phyloP scores from a whole-genome alignment of 1,284 basidiomycete species.

The Vanrija pseudolonga region DNA sequence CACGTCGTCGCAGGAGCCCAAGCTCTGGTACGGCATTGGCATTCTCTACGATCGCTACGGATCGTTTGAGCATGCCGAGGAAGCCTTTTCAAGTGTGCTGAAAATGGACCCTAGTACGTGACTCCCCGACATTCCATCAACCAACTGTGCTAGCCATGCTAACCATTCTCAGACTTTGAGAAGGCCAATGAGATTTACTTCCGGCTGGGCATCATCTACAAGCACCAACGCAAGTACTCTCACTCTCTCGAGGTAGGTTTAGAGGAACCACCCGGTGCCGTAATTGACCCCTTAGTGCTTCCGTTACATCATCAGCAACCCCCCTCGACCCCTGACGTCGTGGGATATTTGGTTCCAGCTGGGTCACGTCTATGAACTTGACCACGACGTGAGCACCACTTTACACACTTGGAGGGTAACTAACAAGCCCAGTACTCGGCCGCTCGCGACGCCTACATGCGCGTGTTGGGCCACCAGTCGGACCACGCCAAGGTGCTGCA shows the following conservation, averaged over 20 bases:
- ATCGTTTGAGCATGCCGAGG: constrained; percentile 96
- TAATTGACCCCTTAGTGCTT: constrained; percentile 60
- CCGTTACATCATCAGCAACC: constrained; percentile 91
- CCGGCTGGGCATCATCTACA: constrained; percentile 97
- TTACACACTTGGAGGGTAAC: not conserved
- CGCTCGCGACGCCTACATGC: constrained; percentile 94
- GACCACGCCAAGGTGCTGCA: constrained; percentile 95
- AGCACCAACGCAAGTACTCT: constrained; percentile 90
- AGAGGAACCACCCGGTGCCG: not conserved
- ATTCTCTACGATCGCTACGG: constrained; percentile 98
- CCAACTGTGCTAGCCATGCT: too few species aligned
- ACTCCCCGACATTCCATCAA: constrained; percentile 13
- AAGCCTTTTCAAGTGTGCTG: constrained; percentile 93
- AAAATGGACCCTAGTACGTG: constrained; percentile 86
- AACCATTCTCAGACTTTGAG: constrained; percentile 70
- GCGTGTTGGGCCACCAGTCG: constrained; percentile 90
- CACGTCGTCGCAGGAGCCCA: constrained; percentile 77
- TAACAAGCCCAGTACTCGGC: constrained; percentile 62
- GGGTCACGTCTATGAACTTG: constrained; percentile 87
- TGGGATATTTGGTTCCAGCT: constrained; percentile 99
- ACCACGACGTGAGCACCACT: constrained; percentile 28
- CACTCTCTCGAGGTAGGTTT: constrained; percentile 64
- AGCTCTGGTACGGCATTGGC: constrained; percentile 99
- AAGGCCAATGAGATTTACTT: constrained; percentile 99
- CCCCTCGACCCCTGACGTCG: constrained; percentile 90